A percentile compares a stretch with the other conserved stretches of the same genome.
These are phyloP conservation scores for Lachancea sp. DNA, from an alignment of 805 yeast species.

Conservation along the genomic window DNA sequence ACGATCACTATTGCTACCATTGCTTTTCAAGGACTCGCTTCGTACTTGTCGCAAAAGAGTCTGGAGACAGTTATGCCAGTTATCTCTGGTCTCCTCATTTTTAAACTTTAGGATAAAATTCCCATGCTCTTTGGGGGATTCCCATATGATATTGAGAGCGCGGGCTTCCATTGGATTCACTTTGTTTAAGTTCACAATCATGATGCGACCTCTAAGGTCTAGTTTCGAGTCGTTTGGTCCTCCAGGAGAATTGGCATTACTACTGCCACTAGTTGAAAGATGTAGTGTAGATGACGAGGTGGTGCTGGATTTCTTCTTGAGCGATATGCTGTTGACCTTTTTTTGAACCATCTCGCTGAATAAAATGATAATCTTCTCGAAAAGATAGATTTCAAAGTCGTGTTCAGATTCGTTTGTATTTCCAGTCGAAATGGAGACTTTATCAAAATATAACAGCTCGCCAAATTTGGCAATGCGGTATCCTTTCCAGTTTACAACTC, in stretches of 20 bases:
- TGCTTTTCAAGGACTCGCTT: slow-evolving; percentile 30
- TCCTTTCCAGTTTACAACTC: slow-evolving; percentile 91
- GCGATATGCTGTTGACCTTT: slow-evolving; percentile 41
- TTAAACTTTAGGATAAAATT: slow-evolving; percentile 75
- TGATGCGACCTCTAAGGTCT: slow-evolving; percentile 76
- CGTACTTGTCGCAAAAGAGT: slow-evolving; percentile 27
- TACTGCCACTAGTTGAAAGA: slow-evolving; percentile 7
- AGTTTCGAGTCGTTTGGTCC: slow-evolving; percentile 32
- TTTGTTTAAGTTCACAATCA: slow-evolving; percentile 57
- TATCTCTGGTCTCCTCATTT: slow-evolving; percentile 74
- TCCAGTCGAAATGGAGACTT: slow-evolving; percentile 44
- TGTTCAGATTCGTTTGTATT: slow-evolving; percentile 59
- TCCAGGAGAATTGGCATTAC: slow-evolving; percentile 12
- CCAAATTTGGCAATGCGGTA: slow-evolving; percentile 76
- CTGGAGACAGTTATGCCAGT: slow-evolving; percentile 71
- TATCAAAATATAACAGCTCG: slow-evolving; percentile 69
- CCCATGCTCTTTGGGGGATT: slow-evolving; percentile 82
- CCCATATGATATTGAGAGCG: slow-evolving; percentile 65
- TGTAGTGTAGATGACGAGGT: slow-evolving; percentile 17
- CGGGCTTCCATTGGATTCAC: slow-evolving; percentile 45
- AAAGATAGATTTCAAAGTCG: slow-evolving; percentile 83
- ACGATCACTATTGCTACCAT: slow-evolving; percentile 24
- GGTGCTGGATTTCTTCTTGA: slow-evolving; percentile 36
- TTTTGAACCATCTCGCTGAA: slow-evolving; percentile 54
- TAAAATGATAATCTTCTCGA: slow-evolving; percentile 61